A percentile compares a stretch with the other conserved stretches of the same genome.
Evolutionary conservation across 192 early-diverging fungal genomes (phyloP).

Genomic region (Dispira simplex): DNA sequence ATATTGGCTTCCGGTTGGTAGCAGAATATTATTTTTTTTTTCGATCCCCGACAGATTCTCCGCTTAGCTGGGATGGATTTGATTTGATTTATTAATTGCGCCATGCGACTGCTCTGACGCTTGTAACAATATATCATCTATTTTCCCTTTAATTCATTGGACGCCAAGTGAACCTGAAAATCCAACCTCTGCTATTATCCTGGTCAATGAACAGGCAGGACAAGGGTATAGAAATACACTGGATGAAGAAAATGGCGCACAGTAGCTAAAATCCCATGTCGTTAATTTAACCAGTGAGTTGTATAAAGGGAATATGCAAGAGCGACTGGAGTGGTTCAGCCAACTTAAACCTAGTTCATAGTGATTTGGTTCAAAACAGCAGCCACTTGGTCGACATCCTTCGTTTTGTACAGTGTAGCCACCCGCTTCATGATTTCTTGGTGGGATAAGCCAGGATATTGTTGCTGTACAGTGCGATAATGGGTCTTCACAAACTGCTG

Average conservation of each 20-base stretch:
- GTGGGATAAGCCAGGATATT: background rate
- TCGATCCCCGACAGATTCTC: too few relatives aligned
- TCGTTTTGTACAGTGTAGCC: background rate
- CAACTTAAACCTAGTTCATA: background rate
- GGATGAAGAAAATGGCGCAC: background rate
- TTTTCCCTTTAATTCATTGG: too few relatives aligned
- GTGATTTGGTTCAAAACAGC: background rate
- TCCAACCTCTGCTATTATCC: too few relatives aligned
- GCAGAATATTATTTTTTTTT: too few relatives aligned
- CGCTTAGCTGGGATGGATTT: too few relatives aligned
- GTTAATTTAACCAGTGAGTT: background rate
- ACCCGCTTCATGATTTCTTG: conserved; percentile 5
- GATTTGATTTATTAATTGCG: too few relatives aligned
- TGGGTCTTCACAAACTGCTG: conserved; percentile 6
- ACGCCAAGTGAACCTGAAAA: too few relatives aligned
- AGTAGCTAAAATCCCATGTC: background rate
- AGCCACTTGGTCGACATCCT: background rate
- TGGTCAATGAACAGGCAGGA: background rate
- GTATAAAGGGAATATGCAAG: background rate
- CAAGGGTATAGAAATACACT: background rate
- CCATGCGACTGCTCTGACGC: too few relatives aligned
- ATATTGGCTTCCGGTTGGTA: too few relatives aligned
- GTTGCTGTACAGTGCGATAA: background rate
- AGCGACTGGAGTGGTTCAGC: background rate
- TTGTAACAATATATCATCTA: too few relatives aligned